phyloP scores from a whole-genome alignment of 1,139 yeast genomes.

The Diutina ranongensis region DNA sequence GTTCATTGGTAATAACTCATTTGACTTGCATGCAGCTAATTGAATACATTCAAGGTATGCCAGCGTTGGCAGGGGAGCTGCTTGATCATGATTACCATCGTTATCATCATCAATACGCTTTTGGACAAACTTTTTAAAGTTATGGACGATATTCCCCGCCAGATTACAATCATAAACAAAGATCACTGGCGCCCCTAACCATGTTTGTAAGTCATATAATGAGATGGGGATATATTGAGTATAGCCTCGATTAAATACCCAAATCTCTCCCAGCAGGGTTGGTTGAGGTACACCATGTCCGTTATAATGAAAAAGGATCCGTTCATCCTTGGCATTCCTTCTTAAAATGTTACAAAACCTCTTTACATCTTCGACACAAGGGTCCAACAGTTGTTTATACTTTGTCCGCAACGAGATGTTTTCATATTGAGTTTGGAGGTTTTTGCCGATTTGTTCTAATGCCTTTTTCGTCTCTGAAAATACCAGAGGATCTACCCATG shows the following conservation, averaged over 20 bases:
- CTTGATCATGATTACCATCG: slow-evolving; percentile 55
- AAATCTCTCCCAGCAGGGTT: slow-evolving; percentile 92
- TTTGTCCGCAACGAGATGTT: slow-evolving; percentile 78
- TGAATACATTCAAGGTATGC: slow-evolving; percentile 84
- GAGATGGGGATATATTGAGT: slow-evolving; percentile 97
- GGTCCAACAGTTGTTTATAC: slow-evolving; percentile 85
- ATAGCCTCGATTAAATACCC: slow-evolving; percentile 96
- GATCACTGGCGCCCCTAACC: slow-evolving; percentile 97
- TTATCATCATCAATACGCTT: slow-evolving; percentile 84
- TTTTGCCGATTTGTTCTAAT: slow-evolving; percentile 82
- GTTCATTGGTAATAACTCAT: slow-evolving; percentile 82
- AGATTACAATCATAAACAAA: slow-evolving; percentile 92
- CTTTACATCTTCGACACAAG: slow-evolving; percentile 92
- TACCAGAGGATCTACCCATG: slow-evolving; percentile 88
- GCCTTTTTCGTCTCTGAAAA: slow-evolving; percentile 85
- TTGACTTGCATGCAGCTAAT: slow-evolving; percentile 82
- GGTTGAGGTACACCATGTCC: slow-evolving; percentile 99
- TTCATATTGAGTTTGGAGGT: slow-evolving; percentile 80
- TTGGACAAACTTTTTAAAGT: slow-evolving; percentile 83
- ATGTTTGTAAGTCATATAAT: slow-evolving; percentile 81
- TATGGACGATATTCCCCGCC: slow-evolving; percentile 88
- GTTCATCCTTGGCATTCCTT: slow-evolving; percentile 82
- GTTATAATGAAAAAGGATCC: slow-evolving; percentile 87
- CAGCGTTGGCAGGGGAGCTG: slow-evolving; percentile 55
- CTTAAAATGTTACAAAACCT: slow-evolving; percentile 83